These are phyloP conservation scores for Talaromyces nanjingensis DNA, from an alignment of 495 filamentous ascomycete genomes.

Conservation along the genomic window DNA sequence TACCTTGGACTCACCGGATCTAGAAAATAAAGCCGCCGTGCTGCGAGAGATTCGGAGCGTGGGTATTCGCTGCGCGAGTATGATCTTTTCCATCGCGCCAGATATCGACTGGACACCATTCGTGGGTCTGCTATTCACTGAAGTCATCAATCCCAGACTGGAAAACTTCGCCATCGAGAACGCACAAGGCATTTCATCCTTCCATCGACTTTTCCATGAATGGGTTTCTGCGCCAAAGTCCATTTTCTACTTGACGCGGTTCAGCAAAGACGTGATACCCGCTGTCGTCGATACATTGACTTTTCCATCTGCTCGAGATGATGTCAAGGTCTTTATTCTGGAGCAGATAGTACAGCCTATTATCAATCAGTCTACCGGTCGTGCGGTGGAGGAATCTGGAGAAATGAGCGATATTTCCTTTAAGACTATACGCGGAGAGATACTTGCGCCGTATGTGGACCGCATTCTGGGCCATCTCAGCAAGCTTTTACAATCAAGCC, in stretches of 20 bases:
- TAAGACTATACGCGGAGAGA: conserved; percentile 46
- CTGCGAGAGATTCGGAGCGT: conserved; percentile 64
- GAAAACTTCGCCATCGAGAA: conserved; percentile 79
- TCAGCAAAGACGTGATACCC: conserved; percentile 55
- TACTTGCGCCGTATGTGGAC: conserved; percentile 67
- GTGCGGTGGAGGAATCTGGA: conserved; percentile 34
- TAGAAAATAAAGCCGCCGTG: conserved; percentile 47
- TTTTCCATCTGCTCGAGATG: conserved; percentile 72
- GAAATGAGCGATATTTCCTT: conserved; percentile 46
- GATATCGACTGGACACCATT: conserved; percentile 65
- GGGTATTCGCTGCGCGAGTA: conserved; percentile 69
- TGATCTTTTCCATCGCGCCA: conserved; percentile 63
- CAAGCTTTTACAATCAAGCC: conserved; percentile 63
- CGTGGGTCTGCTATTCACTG: conserved; percentile 58
- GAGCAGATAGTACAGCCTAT: conserved; percentile 60
- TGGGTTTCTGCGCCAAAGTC: conserved; percentile 66
- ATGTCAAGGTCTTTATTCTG: conserved; percentile 78
- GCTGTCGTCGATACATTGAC: conserved; percentile 66
- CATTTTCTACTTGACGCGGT: conserved; percentile 58
- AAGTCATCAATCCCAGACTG: conserved; percentile 69
- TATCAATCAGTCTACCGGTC: conserved; percentile 45
- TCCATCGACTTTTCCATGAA: conserved; percentile 70
- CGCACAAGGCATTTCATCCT: conserved; percentile 77
- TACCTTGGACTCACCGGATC: conserved; percentile 36
- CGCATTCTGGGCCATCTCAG: conserved; percentile 58